Evolutionary conservation across 2,329 filamentous ascomycete genomes (phyloP), one percentile per base, ranked within the genome.

Genomic region (Fusarium proliferatum): DNA sequence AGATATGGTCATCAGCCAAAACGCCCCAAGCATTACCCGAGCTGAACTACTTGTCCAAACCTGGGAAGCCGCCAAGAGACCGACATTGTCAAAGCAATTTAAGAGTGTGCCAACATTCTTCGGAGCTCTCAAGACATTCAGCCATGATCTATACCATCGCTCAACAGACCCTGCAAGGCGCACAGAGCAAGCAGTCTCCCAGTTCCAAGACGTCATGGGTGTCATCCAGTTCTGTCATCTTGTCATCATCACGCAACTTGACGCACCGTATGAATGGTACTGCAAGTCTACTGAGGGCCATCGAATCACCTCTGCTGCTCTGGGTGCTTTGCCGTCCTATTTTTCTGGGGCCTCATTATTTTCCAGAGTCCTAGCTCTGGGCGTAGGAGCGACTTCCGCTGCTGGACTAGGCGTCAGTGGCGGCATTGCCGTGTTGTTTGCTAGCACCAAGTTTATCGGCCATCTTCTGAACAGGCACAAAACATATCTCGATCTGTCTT

Each of bases 181-280:
- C 21, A 65, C 46, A 2, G 41, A 56, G n/a, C 59, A 65, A 21
- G 46, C 62, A 21, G 45, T 39, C 0, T 39, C 34, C 1, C 62
- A 65, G 39, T 65, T 65, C 6, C 48, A 65, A 21, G 41, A 56
- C 3, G 23, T 65, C 0, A 64, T 65, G 60, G 60, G 63, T 1
- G 41, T 36, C 16, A 48, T 65, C 2, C 63, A 65, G 3, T 19
- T 66, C 6, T 66, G 49, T 9, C 64, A 66, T 17, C 5, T 66
- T 6, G 19, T 66, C 0, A 66, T 66, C 1, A 57, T 65, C 6
- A 66, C 61, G 8, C 64, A 66, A 26, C 61, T 66, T 13, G 61
- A 65, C 10, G 64, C 64, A 1, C 61, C 61, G 1, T 58, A 65
- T 3, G 49, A 57, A 15, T 66, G 64, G 64, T 65, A 65, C 15